Percentiles rank a stretch among this genome's conserved stretches.
phyloP scores from a whole-genome alignment of 495 filamentous ascomycete species.

The Pyrenula aspistea region DNA sequence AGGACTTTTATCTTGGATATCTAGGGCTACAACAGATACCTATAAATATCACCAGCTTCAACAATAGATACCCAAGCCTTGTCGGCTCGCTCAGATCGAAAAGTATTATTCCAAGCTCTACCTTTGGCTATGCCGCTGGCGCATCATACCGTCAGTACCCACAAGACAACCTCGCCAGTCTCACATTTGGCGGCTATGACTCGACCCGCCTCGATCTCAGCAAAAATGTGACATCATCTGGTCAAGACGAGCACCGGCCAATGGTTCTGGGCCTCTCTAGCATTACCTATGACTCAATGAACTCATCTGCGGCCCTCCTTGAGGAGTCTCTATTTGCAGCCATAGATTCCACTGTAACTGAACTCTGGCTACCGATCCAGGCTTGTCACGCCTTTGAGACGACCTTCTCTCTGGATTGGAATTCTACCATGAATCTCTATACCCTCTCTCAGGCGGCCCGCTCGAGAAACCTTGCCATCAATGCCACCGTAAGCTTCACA shows the following conservation, averaged over 20 bases:
- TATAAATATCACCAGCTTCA: constrained; percentile 22
- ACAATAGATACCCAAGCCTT: constrained; percentile 32
- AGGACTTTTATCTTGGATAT: constrained; percentile 42
- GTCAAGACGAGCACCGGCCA: constrained; percentile 15
- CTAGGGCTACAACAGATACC: constrained; percentile 37
- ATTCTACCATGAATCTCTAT: constrained; percentile 32
- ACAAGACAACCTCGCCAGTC: constrained; percentile 24
- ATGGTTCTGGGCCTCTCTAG: constrained; percentile 38
- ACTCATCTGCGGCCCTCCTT: constrained; percentile 23
- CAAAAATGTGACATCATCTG: constrained; percentile 15
- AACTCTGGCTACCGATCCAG: constrained; percentile 47
- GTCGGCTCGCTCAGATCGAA: constrained; percentile 33
- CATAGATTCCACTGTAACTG: constrained; percentile 52
- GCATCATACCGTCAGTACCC: constrained; percentile 38
- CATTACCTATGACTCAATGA: constrained; percentile 14
- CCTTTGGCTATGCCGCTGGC: constrained; percentile 53
- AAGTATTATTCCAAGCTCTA: constrained; percentile 40
- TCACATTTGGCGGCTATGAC: constrained; percentile 53
- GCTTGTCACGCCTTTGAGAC: constrained; percentile 45
- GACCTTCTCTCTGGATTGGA: constrained; percentile 35
- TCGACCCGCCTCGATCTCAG: constrained; percentile 34
- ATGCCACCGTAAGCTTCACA: constrained; percentile 35
- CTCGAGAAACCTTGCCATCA: constrained; percentile 4
- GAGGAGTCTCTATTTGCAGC: constrained; percentile 34
- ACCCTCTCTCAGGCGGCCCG: background rate